Evolutionary conservation across 768 basidiomycete species (phyloP), one percentile per base, ranked within the genome.

Genomic region (Coprinellus micaceus): DNA sequence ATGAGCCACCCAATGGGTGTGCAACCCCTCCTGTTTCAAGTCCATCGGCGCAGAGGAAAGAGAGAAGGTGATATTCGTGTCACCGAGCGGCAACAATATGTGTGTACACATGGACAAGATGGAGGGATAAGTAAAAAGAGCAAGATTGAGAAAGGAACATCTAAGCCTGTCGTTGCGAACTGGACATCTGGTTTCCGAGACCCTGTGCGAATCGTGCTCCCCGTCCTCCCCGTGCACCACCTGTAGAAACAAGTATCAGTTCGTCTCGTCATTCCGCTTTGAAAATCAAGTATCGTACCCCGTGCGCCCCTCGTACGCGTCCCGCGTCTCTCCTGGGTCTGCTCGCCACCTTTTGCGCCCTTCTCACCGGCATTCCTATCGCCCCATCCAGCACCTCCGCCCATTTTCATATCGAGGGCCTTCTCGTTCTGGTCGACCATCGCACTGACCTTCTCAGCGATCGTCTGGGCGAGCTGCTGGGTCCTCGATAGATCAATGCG

Each of bases 391-490:
- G 76, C 69, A 36, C 75, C 71, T 4, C 82, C 82, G 50, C 93
- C 92, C 62, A 94, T 82, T 69, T 94, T 95, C 61, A 78, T 66
- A 68, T 97, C 94, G 45, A 97, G 73, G 1, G 82, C 76, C 76
- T 95, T 96, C 72, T 98, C 94, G 64, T 93, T 96, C 63, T 91
- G 88, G 65, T 98, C 94, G 4, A 94, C 86, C 82, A 98, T 79
- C 19, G 81, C 77, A 24, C 81, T 85, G 19, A 95, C 81, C 71
- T 92, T 91, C 64, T 98, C 95, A 5, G 96, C 89, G 41, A 99
- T 81, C 39, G 84, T 82, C 65, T 89, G 89, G 1, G 92, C 87
- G n/a, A 98, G 77, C 68, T 94, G 89, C 70, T 99, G 97, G 3
- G 88, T 78, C 45, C 91, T 88, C 15, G 89, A 86, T 36, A 91